Evolutionary conservation across 352 stramenopile species (phyloP).

Genomic region (Phytophthora capsici): DNA sequence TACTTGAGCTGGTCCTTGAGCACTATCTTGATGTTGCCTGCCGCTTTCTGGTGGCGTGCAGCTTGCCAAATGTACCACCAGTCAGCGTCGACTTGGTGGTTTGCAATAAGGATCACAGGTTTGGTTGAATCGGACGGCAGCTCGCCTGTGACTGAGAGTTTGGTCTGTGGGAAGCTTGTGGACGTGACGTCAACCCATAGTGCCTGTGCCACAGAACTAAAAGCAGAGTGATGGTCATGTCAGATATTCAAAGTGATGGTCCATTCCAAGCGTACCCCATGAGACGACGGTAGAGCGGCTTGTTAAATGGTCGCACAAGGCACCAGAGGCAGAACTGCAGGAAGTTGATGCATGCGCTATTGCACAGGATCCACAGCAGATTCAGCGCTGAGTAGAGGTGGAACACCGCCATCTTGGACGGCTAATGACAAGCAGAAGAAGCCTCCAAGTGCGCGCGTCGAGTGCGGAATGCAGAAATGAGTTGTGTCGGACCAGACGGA

Average conservation of each 20-base stretch:
- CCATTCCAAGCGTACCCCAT: slow-evolving; percentile 58
- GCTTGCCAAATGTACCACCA: slow-evolving; percentile 94
- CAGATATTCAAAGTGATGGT: slow-evolving; percentile 23
- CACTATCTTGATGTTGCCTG: slow-evolving; percentile 92
- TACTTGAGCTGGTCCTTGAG: slow-evolving; percentile 92
- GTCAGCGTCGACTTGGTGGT: slow-evolving; percentile 93
- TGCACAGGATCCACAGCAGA: slow-evolving; percentile 87
- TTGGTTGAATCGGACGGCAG: slow-evolving; percentile 75
- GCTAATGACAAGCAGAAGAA: not conserved
- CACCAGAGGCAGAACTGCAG: slow-evolving; percentile 85
- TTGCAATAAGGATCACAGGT: slow-evolving; percentile 89
- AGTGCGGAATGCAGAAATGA: slow-evolving; percentile 18
- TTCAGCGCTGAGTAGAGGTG: slow-evolving; percentile 75
- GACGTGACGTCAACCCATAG: slow-evolving; percentile 90
- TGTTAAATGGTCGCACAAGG: slow-evolving; percentile 86
- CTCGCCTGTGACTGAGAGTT: slow-evolving; percentile 85
- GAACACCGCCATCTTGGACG: slow-evolving; percentile 61
- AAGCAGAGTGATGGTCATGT: slow-evolving; percentile 9
- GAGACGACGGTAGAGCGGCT: slow-evolving; percentile 73
- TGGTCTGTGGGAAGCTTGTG: slow-evolving; percentile 84
- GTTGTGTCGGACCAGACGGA: slow-evolving; percentile 18
- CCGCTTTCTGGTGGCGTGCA: slow-evolving; percentile 57
- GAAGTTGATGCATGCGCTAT: slow-evolving; percentile 82
- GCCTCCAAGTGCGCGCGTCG: not conserved
- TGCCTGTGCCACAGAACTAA: slow-evolving; percentile 62